These are phyloP conservation scores for Candida khao-thaluensis DNA, from an alignment of 805 yeast species.

Conservation along the genomic window DNA sequence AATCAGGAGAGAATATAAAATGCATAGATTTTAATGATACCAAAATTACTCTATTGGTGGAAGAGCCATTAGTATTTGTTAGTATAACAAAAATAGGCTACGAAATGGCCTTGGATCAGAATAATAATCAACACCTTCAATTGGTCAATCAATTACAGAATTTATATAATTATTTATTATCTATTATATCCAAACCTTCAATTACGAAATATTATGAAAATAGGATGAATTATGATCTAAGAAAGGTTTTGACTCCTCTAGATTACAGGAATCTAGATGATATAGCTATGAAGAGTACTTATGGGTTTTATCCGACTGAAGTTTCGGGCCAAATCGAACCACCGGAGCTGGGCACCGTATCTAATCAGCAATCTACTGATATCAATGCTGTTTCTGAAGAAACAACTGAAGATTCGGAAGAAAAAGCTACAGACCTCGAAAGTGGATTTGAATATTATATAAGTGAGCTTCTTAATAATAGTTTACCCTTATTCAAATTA, in stretches of 20 bases:
- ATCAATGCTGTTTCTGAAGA: not conserved
- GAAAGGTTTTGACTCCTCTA: slow-evolving; percentile 71
- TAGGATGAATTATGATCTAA: slow-evolving; percentile 77
- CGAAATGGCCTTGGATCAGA: slow-evolving; percentile 33
- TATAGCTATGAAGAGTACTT: slow-evolving; percentile 42
- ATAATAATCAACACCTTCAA: slow-evolving; percentile 17
- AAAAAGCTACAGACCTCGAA: not conserved
- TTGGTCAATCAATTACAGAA: slow-evolving; percentile 59
- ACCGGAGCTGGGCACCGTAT: no score
- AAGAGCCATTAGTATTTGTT: slow-evolving; percentile 69
- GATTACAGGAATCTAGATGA: slow-evolving; percentile 72
- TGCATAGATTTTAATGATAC: slow-evolving; percentile 50
- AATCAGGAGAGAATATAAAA: slow-evolving; percentile 38
- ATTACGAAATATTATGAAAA: slow-evolving; percentile 64
- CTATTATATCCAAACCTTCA: slow-evolving; percentile 80
- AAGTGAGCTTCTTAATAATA: slow-evolving; percentile 26
- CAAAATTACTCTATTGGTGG: slow-evolving; percentile 57
- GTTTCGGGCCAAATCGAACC: no score
- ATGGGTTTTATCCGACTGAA: slow-evolving; percentile 23
- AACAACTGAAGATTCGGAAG: not conserved
- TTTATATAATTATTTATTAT: slow-evolving; percentile 72
- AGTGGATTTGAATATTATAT: slow-evolving; percentile 26
- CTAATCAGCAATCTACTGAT: not conserved
- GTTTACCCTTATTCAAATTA: slow-evolving; percentile 34
- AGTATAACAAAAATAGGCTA: slow-evolving; percentile 56